These are phyloP conservation scores for Scenedesmus sp. DNA, from an alignment of 163 green algal species.

Conservation along the genomic window DNA sequence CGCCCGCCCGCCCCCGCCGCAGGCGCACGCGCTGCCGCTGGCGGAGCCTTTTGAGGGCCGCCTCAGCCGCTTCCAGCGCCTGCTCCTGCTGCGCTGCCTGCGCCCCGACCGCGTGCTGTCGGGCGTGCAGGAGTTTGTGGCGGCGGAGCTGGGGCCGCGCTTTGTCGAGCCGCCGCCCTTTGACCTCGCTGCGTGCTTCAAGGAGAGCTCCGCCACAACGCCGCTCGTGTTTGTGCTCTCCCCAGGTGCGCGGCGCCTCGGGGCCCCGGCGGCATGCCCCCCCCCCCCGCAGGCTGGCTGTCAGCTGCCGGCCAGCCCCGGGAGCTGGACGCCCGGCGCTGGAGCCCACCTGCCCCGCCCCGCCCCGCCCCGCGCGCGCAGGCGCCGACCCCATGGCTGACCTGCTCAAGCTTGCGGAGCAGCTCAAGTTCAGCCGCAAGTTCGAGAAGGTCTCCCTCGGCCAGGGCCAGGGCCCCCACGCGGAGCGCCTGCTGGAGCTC, in stretches of 20 bases:
- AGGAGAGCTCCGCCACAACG: slow-evolving; percentile 58
- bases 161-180: slow-evolving; percentile 87
- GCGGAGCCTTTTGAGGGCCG: slow-evolving; percentile 58
- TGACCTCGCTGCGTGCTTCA: slow-evolving; percentile 74
- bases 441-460: slow-evolving; percentile 87
- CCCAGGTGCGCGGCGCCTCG: slow-evolving; percentile 50
- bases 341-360: too few relatives aligned
- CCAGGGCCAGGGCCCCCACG: slow-evolving; percentile 85
- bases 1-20: background rate
- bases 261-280: too few relatives aligned
- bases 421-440: slow-evolving; percentile 80
- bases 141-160: slow-evolving; percentile 63
- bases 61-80: slow-evolving; percentile 76
- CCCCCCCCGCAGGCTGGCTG: too few relatives aligned
- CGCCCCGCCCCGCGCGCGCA: too few relatives aligned
- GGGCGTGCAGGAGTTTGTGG: slow-evolving; percentile 73
- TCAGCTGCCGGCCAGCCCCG: too few relatives aligned
- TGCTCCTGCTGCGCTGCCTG: slow-evolving; percentile 75
- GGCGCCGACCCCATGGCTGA: slow-evolving; percentile 84
- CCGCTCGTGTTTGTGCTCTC: slow-evolving; percentile 89
- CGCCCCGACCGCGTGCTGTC: slow-evolving; percentile 79
- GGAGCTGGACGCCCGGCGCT: too few relatives aligned
- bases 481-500: slow-evolving; percentile 67
- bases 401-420: slow-evolving; percentile 80
- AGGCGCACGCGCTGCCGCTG: slow-evolving; percentile 70